These are phyloP conservation scores for Solanum raphanifolium DNA, from an alignment of 257 asterid genomes.

Conservation along the genomic window DNA sequence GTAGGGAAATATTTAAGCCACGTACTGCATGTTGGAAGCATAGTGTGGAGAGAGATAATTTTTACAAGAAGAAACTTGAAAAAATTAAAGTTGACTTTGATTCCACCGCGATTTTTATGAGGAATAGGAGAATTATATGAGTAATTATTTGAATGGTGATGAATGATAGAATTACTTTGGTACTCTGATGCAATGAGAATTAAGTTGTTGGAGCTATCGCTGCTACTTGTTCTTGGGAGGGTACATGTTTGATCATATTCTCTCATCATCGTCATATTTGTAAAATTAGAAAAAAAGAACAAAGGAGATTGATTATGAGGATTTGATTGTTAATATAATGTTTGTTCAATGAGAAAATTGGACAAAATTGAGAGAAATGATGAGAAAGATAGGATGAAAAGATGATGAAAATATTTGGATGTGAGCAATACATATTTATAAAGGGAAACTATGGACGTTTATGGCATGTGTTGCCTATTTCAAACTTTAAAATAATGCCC, in stretches of 20 bases:
- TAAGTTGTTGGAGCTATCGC: conserved; percentile 31
- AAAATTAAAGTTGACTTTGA: conserved; percentile 17
- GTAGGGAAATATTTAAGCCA: conserved; percentile 25
- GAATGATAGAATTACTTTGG: neutral
- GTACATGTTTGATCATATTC: neutral
- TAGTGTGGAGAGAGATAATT: conserved; percentile 34
- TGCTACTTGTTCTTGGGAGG: conserved; percentile 58
- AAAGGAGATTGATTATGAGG: neutral
- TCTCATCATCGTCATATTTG: neutral
- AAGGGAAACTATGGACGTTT: conserved; percentile 39
- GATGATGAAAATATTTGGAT: neutral
- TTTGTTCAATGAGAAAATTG: neutral
- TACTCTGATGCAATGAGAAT: conserved; percentile 33
- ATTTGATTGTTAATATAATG: neutral
- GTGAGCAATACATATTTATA: neutral
- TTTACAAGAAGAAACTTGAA: conserved; percentile 41
- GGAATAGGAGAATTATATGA: conserved; percentile 7
- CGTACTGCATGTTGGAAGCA: conserved; percentile 41
- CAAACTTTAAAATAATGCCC: neutral
- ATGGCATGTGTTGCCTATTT: conserved; percentile 7
- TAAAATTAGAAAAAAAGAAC: neutral
- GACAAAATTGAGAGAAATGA: neutral
- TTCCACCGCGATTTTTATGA: neutral
- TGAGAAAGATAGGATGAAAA: neutral
- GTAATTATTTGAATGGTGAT: conserved; percentile 20